Base-by-base conservation (phyloP, 495 filamentous ascomycete genomes). In the Lophiostoma macrostomum region DNA sequence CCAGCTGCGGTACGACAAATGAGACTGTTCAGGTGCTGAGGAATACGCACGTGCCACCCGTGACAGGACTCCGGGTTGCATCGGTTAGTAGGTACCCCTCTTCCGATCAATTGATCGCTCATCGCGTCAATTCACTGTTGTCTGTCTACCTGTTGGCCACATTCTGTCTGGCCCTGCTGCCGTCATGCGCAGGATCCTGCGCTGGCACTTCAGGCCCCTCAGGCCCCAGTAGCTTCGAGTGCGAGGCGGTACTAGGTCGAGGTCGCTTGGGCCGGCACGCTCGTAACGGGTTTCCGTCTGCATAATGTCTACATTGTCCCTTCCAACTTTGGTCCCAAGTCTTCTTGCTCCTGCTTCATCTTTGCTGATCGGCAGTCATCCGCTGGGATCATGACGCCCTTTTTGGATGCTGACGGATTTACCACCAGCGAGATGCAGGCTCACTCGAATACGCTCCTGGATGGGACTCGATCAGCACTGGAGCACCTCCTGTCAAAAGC, bases 401-500 rank as follows among this genome's bases (percentile, higher is more conserved):
- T 37, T 22, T 18, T 55, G 11, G 43, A 42, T 24, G 38, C 23
- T 30, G 53, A 49, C 13, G 36, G 25, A 4, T 35, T 13, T 10
- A 23, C 7, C 25, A 54, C 41, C 34, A 60, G 54, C 32, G 56
- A 50, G 13, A 35, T 11, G 2, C 31, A 16, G 10, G 3, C 22
- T 8, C 20, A 24, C 16, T 12, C 1, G 4, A 52, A 56, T 24
- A 51, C 58, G 5, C 46, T 61, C 11, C 53, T 56, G 8, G 24
- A 52, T 23, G 58, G 53, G 16, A 56, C 52, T 11, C 37, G 38
- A 22, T 12, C 31, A 14, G 42, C 58, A 11, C 34, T 61, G 30
- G 30, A 53, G 18, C 37, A 43, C 22, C 52, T 61, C 5, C 47
- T 61, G 18, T 30, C 24, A 10, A 45, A 34, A 24, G 46, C 45